phyloP scores from a whole-genome alignment of 352 stramenopile species.

The Stramenopiles sp. region DNA sequence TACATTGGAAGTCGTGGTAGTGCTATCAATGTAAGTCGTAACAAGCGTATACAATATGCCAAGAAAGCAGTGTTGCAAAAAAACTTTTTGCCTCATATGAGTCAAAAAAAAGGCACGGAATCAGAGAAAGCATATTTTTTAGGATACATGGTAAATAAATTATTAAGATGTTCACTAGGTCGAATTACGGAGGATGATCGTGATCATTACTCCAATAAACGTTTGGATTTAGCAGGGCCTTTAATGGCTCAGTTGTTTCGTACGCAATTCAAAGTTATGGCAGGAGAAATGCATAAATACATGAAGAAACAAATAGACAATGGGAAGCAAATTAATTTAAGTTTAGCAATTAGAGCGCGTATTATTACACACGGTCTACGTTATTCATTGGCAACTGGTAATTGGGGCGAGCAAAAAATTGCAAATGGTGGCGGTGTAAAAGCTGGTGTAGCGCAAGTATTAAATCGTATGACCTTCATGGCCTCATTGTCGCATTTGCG shows the following conservation, averaged over 20 bases:
- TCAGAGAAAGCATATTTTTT: conserved; percentile 93
- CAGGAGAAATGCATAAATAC: conserved; percentile 87
- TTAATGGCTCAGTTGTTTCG: conserved; percentile 91
- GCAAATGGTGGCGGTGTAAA: conserved; percentile 92
- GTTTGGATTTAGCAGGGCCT: conserved; percentile 91
- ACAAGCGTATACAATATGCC: conserved; percentile 93
- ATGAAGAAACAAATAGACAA: conserved; percentile 69
- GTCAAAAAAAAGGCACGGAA: conserved; percentile 89
- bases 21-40: conserved; percentile 79
- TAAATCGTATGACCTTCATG: conserved; percentile 98
- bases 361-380: conserved; percentile 93
- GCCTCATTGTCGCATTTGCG: conserved; percentile 89
- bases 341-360: conserved; percentile 84
- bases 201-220: conserved; percentile 99
- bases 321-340: conserved; percentile 86
- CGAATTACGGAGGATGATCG: conserved; percentile 92
- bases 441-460: conserved; percentile 93
- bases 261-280: conserved; percentile 94
- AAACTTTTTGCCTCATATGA: conserved; percentile 85
- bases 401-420: conserved; percentile 93
- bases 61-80: conserved; percentile 86
- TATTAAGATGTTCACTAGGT: conserved; percentile 94
- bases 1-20: conserved; percentile 91
- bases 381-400: conserved; percentile 96
- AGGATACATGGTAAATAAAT: conserved; percentile 96